Evolutionary conservation across 2,329 filamentous ascomycete genomes (phyloP).

Genomic region (Aspergillus sp.): DNA sequence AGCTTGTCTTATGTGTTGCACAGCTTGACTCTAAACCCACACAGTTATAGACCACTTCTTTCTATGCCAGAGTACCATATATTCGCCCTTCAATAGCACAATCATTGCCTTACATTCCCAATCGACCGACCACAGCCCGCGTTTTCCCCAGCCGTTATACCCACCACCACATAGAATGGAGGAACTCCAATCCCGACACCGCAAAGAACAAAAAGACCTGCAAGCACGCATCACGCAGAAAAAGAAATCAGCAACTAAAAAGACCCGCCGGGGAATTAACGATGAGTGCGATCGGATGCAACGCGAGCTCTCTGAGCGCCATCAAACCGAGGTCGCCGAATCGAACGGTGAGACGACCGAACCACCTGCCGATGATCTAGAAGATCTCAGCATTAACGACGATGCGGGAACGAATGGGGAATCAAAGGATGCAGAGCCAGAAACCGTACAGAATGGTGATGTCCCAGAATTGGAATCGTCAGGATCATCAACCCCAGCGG

Average conservation of each 20-base stretch:
- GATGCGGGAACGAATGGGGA: slow-evolving; percentile 1
- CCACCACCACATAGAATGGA: slow-evolving; percentile 56
- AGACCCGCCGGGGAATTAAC: slow-evolving; percentile 67
- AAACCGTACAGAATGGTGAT: background rate
- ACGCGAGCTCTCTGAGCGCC: slow-evolving; percentile 54
- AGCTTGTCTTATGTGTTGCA: background rate
- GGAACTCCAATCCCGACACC: slow-evolving; percentile 74
- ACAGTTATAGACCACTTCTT: background rate
- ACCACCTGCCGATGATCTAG: slow-evolving; percentile 26
- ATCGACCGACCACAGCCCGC: background rate
- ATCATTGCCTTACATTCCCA: background rate
- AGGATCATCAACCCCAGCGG: slow-evolving; percentile 14
- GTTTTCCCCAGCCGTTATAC: background rate
- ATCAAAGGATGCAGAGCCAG: background rate
- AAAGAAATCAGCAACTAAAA: slow-evolving; percentile 94
- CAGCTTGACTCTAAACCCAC: background rate
- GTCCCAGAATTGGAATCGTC: background rate
- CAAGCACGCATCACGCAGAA: slow-evolving; percentile 85
- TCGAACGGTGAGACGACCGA: slow-evolving; percentile 39
- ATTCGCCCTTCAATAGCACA: background rate
- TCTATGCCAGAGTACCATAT: background rate
- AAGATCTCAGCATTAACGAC: slow-evolving; percentile 34
- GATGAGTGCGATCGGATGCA: slow-evolving; percentile 63
- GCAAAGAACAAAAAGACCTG: slow-evolving; percentile 84
- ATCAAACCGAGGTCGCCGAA: slow-evolving; percentile 51